phyloP scores from a whole-genome alignment of 768 basidiomycete genomes.

The Kwoniella mangroviensis region DNA sequence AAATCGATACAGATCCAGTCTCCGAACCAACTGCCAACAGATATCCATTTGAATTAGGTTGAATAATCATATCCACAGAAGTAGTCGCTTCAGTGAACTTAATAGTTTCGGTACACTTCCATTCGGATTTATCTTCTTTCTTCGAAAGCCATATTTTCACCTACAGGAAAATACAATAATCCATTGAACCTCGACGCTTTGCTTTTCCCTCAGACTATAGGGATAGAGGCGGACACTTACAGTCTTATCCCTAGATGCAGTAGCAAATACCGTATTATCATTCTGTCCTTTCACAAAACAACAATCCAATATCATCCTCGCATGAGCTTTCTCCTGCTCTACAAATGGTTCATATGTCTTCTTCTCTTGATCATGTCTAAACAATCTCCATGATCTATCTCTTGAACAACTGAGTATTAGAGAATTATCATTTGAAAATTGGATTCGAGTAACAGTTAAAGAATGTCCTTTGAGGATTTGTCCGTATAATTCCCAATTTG shows the following conservation, averaged over 20 bases:
- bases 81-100: constrained; percentile 79
- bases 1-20: constrained; percentile 73
- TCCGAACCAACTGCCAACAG: constrained; percentile 83
- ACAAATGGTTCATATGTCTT: constrained; percentile 68
- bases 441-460: constrained; percentile 85
- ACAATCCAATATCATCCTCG: constrained; percentile 94
- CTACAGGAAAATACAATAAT: constrained; percentile 58
- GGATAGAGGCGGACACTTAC: constrained; percentile 60
- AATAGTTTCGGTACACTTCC: constrained; percentile 68
- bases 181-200: background rate
- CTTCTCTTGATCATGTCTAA: constrained; percentile 61
- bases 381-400: constrained; percentile 90
- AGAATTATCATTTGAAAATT: constrained; percentile 84
- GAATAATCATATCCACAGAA: constrained; percentile 70
- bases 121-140: constrained; percentile 59
- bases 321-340: constrained; percentile 76
- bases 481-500: constrained; percentile 72
- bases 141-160: constrained; percentile 77
- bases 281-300: constrained; percentile 71
- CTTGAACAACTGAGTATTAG: constrained; percentile 82
- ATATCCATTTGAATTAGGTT: constrained; percentile 64
- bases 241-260: constrained; percentile 93
- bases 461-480: constrained; percentile 78
- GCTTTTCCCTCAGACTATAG: background rate
- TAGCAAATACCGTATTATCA: constrained; percentile 72